Evolutionary conservation across 2,329 filamentous ascomycete genomes (phyloP).

Genomic region (Alternaria ventricosa): DNA sequence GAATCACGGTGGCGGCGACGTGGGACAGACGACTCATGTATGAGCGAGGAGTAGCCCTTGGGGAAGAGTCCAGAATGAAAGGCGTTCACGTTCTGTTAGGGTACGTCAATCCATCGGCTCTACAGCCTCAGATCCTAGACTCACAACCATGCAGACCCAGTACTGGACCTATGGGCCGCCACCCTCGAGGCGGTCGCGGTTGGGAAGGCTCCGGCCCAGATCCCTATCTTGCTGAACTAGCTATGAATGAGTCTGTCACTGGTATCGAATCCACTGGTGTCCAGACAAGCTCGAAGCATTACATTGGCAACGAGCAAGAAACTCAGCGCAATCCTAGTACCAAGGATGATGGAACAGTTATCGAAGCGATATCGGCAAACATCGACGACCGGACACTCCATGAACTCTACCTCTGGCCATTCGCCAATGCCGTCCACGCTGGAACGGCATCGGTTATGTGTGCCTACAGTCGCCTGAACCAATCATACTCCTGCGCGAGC

Average conservation of each 20-base stretch:
- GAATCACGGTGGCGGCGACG: conserved; percentile 47
- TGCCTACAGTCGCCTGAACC: conserved; percentile 37
- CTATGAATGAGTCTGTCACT: conserved; percentile 46
- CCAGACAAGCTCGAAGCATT: conserved; percentile 58
- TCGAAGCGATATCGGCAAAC: conserved; percentile 66
- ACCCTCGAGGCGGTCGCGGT: conserved; percentile 49
- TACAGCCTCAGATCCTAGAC: background rate
- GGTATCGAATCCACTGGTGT: conserved; percentile 52
- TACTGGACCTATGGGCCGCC: conserved; percentile 51
- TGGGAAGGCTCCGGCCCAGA: conserved; percentile 55
- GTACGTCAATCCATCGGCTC: background rate
- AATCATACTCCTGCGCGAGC: conserved; percentile 37
- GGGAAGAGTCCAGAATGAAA: conserved; percentile 39
- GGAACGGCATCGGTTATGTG: conserved; percentile 67
- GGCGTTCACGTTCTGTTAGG: conserved; percentile 53
- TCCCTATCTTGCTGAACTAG: conserved; percentile 51
- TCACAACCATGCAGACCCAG: conserved; percentile 50
- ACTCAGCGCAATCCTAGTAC: conserved; percentile 44
- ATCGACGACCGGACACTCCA: conserved; percentile 59
- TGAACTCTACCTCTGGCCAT: conserved; percentile 63
- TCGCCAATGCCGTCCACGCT: conserved; percentile 65
- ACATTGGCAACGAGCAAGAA: conserved; percentile 68
- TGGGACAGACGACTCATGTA: conserved; percentile 49
- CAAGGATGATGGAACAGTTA: conserved; percentile 46
- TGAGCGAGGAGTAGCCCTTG: conserved; percentile 42